Evolutionary conservation across 2,329 filamentous ascomycete genomes (phyloP).

Genomic region (Whalleya microplaca): DNA sequence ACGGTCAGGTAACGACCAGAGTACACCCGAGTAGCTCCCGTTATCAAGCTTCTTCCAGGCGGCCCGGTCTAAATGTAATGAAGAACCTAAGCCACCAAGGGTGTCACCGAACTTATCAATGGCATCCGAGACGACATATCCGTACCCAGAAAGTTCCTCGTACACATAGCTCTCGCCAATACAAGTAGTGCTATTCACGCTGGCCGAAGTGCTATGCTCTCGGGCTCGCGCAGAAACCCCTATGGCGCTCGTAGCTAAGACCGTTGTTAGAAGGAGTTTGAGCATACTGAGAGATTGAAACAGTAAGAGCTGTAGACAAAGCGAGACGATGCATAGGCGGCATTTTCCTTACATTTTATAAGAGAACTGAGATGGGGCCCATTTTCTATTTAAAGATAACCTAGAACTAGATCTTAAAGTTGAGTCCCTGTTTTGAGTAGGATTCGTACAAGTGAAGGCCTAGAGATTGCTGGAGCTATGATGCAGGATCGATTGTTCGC

Average conservation of each 20-base stretch:
- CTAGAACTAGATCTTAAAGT: too few species aligned
- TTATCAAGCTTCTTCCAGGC: constrained; percentile 60
- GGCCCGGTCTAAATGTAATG: constrained; percentile 57
- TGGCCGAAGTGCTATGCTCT: background rate
- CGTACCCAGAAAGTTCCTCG: constrained; percentile 68
- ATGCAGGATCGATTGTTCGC: background rate
- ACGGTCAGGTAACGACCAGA: constrained; percentile 68
- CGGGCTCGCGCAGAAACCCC: constrained; percentile 11
- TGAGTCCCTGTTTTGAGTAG: too few species aligned
- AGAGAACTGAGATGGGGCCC: too few species aligned
- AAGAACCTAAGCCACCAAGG: constrained; percentile 67
- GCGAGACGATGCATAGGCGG: background rate
- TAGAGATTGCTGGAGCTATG: too few species aligned
- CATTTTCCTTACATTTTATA: background rate
- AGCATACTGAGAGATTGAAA: constrained; percentile 7
- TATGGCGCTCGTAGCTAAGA: constrained; percentile 8
- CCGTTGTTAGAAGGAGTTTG: constrained; percentile 12
- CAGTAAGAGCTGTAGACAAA: background rate
- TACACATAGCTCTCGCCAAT: constrained; percentile 68
- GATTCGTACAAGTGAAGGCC: too few species aligned
- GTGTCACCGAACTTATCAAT: constrained; percentile 72
- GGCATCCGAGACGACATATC: constrained; percentile 59
- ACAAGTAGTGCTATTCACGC: constrained; percentile 47
- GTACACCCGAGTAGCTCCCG: constrained; percentile 60
- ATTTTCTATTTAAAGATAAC: too few species aligned